Evolutionary conservation across 768 basidiomycete species (phyloP).

Genomic region (Mycena filopes): DNA sequence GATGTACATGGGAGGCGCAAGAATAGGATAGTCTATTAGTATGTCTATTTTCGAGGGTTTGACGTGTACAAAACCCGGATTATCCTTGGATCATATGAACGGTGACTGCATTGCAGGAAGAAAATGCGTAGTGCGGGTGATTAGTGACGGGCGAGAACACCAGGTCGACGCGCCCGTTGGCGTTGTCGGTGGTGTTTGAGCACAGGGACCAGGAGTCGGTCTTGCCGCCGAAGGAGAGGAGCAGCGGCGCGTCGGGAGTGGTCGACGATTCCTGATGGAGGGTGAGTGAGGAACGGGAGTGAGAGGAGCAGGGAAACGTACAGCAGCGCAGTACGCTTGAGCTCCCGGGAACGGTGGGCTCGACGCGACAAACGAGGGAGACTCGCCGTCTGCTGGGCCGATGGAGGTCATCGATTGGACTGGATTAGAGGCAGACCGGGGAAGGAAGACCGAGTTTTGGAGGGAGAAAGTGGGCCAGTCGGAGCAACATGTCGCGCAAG

Average conservation of each 20-base stretch:
- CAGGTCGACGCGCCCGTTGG: slow-evolving; percentile 52
- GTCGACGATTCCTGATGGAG: slow-evolving; percentile 14
- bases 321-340: slow-evolving; percentile 54
- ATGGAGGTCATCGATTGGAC: slow-evolving; percentile 52
- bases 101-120: slow-evolving; percentile 50
- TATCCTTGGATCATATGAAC: slow-evolving; percentile 46
- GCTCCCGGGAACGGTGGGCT: slow-evolving; percentile 55
- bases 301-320: slow-evolving; percentile 32
- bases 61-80: background rate
- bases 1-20: slow-evolving; percentile 5
- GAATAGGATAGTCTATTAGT: slow-evolving; percentile 20
- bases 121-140: slow-evolving; percentile 52
- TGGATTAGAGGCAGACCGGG: slow-evolving; percentile 50
- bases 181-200: slow-evolving; percentile 48
- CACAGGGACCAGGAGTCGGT: slow-evolving; percentile 55
- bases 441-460: slow-evolving; percentile 52
- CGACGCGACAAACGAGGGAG: slow-evolving; percentile 56
- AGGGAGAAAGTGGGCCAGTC: slow-evolving; percentile 54
- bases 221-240: slow-evolving; percentile 53
- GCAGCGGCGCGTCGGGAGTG: slow-evolving; percentile 40
- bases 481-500: slow-evolving; percentile 53
- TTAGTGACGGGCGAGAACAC: slow-evolving; percentile 56
- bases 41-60: slow-evolving; percentile 4
- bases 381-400: slow-evolving; percentile 51
- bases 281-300: background rate